A percentile compares a stretch with the other conserved stretches of the same genome.
Conservation (phyloP, 2,329 filamentous ascomycete genomes). For the Colletotrichum higginsianum region DNA sequence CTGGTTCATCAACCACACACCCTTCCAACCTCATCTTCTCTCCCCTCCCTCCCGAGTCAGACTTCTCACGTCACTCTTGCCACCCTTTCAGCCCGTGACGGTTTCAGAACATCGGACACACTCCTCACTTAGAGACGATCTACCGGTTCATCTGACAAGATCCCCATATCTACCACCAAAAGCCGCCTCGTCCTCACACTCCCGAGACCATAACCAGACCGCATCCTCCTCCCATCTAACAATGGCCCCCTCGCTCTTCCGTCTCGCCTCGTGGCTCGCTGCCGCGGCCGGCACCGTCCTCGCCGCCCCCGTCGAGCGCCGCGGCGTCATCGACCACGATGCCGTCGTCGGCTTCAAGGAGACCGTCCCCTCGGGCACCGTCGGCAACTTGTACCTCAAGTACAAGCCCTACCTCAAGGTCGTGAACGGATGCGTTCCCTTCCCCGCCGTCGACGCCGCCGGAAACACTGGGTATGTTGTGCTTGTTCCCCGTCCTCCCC, state of each 20-base stretch:
- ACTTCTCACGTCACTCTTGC: conserved; percentile 18
- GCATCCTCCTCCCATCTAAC: background rate
- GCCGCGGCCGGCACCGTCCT: conserved; percentile 33
- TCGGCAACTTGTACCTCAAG: conserved; percentile 51
- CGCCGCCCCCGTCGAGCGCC: conserved; percentile 47
- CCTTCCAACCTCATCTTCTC: background rate
- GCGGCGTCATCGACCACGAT: conserved; percentile 50
- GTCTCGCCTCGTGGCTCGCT: conserved; percentile 40
- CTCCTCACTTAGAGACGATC: conserved; percentile 31
- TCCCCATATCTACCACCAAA: background rate
- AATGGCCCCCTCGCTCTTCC: conserved; percentile 41
- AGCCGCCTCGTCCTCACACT: background rate
- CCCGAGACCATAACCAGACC: background rate
- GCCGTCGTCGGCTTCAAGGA: conserved; percentile 52
- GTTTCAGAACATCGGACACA: conserved; percentile 32
- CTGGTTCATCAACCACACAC: background rate
- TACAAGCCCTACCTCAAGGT: conserved; percentile 58
- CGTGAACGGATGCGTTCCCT: conserved; percentile 73
- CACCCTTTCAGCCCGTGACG: conserved; percentile 22
- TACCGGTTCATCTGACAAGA: conserved; percentile 26
- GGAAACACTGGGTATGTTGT: conserved; percentile 70
- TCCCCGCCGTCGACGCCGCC: conserved; percentile 70
- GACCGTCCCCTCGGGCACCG: conserved; percentile 48
- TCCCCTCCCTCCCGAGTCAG: conserved; percentile 14
- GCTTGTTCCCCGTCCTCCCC: background rate